Evolutionary conservation across 441 rosid genomes (phyloP).

Genomic region (Melastoma candidum): DNA sequence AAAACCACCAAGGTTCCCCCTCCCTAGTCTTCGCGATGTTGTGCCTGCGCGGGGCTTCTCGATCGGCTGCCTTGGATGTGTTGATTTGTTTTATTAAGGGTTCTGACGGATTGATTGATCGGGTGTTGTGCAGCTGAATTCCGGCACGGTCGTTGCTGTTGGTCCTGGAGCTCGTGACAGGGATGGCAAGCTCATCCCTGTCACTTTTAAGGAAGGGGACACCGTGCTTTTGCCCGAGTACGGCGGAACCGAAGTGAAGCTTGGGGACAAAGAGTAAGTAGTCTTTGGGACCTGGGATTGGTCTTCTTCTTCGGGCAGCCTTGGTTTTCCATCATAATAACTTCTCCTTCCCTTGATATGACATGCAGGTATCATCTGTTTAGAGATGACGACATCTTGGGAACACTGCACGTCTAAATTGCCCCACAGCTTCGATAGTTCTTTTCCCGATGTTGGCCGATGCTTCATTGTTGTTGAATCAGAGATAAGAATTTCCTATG

Average conservation of each 20-base stretch:
- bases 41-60: background rate
- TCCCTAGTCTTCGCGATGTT: background rate
- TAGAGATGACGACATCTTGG: slow-evolving; percentile 70
- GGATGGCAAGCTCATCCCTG: slow-evolving; percentile 44
- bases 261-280: slow-evolving; percentile 69
- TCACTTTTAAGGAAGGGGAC: slow-evolving; percentile 73
- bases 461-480: no score
- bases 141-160: slow-evolving; percentile 61
- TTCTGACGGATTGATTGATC: no score
- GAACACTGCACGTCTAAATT: slow-evolving; percentile 49
- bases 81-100: no score
- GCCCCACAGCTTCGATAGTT: no score
- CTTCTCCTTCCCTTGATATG: background rate
- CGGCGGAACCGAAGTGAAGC: slow-evolving; percentile 64
- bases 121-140: slow-evolving; percentile 39
- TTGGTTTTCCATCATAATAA: slow-evolving; percentile 1
- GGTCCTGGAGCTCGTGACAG: slow-evolving; percentile 51
- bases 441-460: no score
- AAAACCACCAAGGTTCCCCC: slow-evolving; percentile 38
- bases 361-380: slow-evolving; percentile 51
- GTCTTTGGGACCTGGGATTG: background rate
- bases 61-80: no score
- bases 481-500: no score
- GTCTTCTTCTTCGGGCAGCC: background rate
- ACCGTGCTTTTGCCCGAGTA: slow-evolving; percentile 65